phyloP scores from a whole-genome alignment of 2,329 filamentous ascomycete genomes.

The Alternaria dauci region DNA sequence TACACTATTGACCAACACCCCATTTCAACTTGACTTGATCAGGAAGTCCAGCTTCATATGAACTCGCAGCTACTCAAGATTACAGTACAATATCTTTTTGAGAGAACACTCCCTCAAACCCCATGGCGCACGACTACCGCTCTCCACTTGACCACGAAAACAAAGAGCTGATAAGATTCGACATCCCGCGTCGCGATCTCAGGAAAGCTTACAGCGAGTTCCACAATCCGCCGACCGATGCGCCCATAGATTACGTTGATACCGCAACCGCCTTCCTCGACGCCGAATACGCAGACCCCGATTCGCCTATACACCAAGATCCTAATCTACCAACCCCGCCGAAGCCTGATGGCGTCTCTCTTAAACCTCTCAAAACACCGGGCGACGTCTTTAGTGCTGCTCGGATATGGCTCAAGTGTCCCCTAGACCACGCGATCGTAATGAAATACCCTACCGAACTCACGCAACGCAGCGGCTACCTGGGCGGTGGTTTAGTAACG shows the following conservation, averaged over 20 bases:
- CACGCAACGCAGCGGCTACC: background rate
- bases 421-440: background rate
- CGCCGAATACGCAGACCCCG: background rate
- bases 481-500: background rate
- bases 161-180: background rate
- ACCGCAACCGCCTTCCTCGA: background rate
- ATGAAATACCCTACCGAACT: background rate
- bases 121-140: background rate
- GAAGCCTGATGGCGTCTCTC: too few relatives aligned
- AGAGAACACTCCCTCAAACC: background rate
- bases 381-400: background rate
- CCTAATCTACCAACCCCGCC: background rate
- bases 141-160: background rate
- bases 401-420: background rate
- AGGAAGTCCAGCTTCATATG: background rate
- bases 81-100: background rate
- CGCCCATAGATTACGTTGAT: background rate
- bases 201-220: background rate
- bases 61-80: background rate
- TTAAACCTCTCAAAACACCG: background rate
- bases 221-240: background rate
- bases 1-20: background rate
- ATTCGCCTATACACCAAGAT: background rate
- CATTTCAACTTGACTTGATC: background rate
- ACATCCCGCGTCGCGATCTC: background rate